Evolutionary conservation across 2,329 filamentous ascomycete genomes (phyloP).

Genomic region (Ciborinia camelliae): DNA sequence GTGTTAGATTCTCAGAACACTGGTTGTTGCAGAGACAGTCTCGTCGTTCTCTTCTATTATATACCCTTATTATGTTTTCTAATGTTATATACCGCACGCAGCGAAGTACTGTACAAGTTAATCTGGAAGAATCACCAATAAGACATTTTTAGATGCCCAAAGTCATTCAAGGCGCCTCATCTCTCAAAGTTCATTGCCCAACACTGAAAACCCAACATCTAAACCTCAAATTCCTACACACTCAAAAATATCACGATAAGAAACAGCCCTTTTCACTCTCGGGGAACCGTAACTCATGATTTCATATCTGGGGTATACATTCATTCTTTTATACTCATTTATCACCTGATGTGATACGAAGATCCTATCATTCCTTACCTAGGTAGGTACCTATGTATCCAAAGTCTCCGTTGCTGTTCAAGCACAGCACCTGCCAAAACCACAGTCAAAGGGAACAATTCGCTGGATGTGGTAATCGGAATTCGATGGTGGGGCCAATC

Average conservation of each 20-base stretch:
- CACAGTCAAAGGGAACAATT: conserved; percentile 15
- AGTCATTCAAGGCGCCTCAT: neutral
- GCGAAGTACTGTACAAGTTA: neutral
- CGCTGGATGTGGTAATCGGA: conserved; percentile 13
- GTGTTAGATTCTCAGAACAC: neutral
- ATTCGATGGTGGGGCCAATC: conserved; percentile 3
- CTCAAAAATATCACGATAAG: neutral
- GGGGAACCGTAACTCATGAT: neutral
- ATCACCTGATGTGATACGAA: neutral
- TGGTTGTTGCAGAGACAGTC: neutral
- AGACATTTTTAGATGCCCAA: conserved; percentile 6
- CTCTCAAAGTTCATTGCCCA: neutral
- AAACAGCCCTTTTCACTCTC: neutral
- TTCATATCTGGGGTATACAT: neutral
- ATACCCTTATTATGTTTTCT: conserved; percentile 19
- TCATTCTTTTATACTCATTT: neutral
- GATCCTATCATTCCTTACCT: no score
- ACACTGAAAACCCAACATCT: neutral
- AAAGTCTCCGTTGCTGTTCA: neutral
- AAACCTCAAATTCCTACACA: neutral
- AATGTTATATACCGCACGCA: neutral
- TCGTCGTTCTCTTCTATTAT: conserved; percentile 15
- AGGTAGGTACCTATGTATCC: no score
- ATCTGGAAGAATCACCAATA: conserved; percentile 2
- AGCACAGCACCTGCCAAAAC: conserved; percentile 9